Evolutionary conservation across 108 stramenopile genomes (phyloP).

Genomic region (Ochromonas danica): DNA sequence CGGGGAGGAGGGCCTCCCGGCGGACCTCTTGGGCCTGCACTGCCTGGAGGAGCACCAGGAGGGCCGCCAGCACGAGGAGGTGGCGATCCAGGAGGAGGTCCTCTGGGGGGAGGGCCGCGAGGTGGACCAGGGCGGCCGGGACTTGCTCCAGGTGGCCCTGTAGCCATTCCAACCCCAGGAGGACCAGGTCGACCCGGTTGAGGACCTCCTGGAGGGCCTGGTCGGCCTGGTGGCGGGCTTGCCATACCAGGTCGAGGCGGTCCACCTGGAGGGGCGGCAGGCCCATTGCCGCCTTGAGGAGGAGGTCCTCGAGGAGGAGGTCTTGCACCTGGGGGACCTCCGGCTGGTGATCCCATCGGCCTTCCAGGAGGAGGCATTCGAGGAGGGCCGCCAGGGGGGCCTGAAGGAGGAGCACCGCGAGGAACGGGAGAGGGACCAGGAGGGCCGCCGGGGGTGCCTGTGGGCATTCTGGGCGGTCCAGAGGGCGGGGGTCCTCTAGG

Average conservation of each 20-base stretch:
- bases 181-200: constrained; percentile 26
- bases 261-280: not conserved
- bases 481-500: constrained; percentile 30
- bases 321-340: not conserved
- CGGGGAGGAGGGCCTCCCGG: constrained; percentile 6
- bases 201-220: constrained; percentile 34
- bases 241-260: constrained; percentile 11
- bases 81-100: constrained; percentile 48
- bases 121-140: too few species aligned
- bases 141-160: constrained; percentile 24
- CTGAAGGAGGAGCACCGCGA: too few species aligned
- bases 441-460: too few species aligned
- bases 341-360: too few species aligned
- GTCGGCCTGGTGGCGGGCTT: not conserved
- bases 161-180: not conserved
- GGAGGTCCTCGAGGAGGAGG: not conserved
- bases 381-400: too few species aligned
- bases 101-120: constrained; percentile 43
- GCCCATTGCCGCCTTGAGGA: not conserved
- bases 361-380: too few species aligned
- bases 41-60: constrained; percentile 40
- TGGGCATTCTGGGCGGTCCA: too few species aligned
- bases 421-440: too few species aligned
- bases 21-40: constrained; percentile 45
- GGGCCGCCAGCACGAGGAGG: not conserved